Evolutionary conservation across 2,329 filamentous ascomycete genomes (phyloP), one percentile per base, ranked within the genome.

Genomic region (Pleurostoma richardsiae): DNA sequence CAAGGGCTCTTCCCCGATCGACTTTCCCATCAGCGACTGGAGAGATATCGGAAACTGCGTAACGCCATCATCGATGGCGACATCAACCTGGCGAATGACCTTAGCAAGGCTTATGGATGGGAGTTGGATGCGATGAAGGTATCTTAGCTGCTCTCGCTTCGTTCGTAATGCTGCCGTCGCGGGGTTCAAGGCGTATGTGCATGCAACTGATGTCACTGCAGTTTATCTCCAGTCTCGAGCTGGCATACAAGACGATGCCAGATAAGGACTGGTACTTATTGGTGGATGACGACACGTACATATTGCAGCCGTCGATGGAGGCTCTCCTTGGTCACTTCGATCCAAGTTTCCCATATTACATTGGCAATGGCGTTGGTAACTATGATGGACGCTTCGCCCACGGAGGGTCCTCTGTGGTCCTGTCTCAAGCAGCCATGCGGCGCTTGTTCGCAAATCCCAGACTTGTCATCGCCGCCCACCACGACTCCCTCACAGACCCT

Each of bases 191-290:
- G 19, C 39, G 43, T 39, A 28, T 46, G 28, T 41, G 6, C 30
- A 27, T 42, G 41, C 45, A 40, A 19, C 39, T 44, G 39, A 31
- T 33, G 4, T n/a, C 8, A 4, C 39, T 48, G 3, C 47, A 80
- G 77, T 79, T 79, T 56, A 70, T 80, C 43, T 70, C 74, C 39
- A 71, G 74, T 42, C 70, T 82, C 54, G 74, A 79, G 52, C 68
- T 76, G 52, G 65, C 73, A n/a, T 77, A 74, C 62, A 59, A 66
- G 38, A 65, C 63, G 10, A 66, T 79, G 57, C 77, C 76, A 1
- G 57, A 66, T 49, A 80, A 79, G 62, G 77, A 78, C 56, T 81
- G 78, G 78, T 81, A 79, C 54, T 58, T 80, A 51, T 71, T 81
- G 50, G 58, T 78, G 8, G 77, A 81, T 58, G 78, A 81, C 57